Conservation (phyloP, 169 alveolate genomes). For the Plasmodium inui region DNA sequence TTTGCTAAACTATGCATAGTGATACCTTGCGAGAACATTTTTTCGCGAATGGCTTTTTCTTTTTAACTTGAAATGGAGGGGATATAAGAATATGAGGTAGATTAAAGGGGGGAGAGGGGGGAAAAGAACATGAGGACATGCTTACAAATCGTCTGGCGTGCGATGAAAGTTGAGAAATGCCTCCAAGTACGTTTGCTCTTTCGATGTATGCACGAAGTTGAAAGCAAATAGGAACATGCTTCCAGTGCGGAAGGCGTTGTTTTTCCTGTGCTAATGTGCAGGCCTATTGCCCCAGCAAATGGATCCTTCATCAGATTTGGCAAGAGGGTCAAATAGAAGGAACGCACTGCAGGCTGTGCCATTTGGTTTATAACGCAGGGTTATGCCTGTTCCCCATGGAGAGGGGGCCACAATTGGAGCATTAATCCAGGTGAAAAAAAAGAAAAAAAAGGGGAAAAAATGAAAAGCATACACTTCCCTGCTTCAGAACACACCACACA, state of each 20-base stretch:
- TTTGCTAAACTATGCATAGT: not conserved
- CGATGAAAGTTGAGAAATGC: not conserved
- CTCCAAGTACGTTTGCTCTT: not conserved
- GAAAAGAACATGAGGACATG: not conserved
- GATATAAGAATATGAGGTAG: not conserved
- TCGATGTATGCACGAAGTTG: not conserved
- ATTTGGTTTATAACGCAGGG: not conserved
- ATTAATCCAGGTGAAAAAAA: not conserved
- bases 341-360: not conserved
- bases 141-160: not conserved
- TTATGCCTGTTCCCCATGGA: not conserved
- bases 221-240: not conserved
- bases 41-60: not conserved
- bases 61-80: not conserved
- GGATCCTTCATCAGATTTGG: not conserved
- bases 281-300: not conserved
- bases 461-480: not conserved
- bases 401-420: not conserved
- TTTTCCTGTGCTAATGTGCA: not conserved
- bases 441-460: not conserved
- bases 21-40: not conserved
- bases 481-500: not conserved
- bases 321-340: not conserved
- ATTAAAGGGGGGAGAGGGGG: not conserved
- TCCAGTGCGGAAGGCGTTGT: not conserved